phyloP scores from a whole-genome alignment of 2,329 filamentous ascomycete species.

The Neodidymelliopsis sp. region DNA sequence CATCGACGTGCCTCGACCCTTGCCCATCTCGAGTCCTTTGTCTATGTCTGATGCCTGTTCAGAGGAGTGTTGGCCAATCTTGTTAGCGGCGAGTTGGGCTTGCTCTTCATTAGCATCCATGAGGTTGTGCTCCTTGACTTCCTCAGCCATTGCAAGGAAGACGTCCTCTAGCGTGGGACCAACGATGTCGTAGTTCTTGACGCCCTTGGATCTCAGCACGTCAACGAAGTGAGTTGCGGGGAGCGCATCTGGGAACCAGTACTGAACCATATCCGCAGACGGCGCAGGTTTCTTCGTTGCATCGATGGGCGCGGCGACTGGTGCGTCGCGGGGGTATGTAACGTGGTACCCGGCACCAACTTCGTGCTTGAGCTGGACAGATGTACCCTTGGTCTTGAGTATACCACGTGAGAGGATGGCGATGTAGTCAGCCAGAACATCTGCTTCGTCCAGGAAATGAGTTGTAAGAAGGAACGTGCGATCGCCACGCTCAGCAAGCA shows the following conservation, averaged over 20 bases:
- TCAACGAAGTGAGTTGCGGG: constrained; percentile 76
- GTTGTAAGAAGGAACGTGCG: constrained; percentile 89
- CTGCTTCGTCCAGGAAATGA: constrained; percentile 93
- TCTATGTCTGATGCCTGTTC: constrained; percentile 42
- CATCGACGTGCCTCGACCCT: constrained; percentile 74
- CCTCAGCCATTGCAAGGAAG: constrained; percentile 84
- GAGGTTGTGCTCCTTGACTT: constrained; percentile 66
- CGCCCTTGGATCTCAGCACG: constrained; percentile 69
- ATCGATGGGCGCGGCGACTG: constrained; percentile 59
- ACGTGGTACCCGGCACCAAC: constrained; percentile 87
- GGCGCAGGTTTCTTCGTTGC: constrained; percentile 53
- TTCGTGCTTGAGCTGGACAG: constrained; percentile 82
- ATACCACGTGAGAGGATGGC: constrained; percentile 85
- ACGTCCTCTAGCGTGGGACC: constrained; percentile 94
- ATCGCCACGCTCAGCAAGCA: constrained; percentile 81
- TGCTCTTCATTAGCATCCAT: constrained; percentile 35
- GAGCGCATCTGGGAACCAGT: constrained; percentile 72
- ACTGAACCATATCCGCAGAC: constrained; percentile 72
- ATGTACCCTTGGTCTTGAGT: constrained; percentile 82
- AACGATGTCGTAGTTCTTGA: constrained; percentile 82
- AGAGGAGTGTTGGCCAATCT: constrained; percentile 33
- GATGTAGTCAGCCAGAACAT: constrained; percentile 87
- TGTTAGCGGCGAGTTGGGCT: constrained; percentile 24
- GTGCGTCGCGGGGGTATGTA: constrained; percentile 41
- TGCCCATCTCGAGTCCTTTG: constrained; percentile 60